These are phyloP conservation scores for Kazachstania africana DNA, from an alignment of 805 yeast species.

Conservation along the genomic window DNA sequence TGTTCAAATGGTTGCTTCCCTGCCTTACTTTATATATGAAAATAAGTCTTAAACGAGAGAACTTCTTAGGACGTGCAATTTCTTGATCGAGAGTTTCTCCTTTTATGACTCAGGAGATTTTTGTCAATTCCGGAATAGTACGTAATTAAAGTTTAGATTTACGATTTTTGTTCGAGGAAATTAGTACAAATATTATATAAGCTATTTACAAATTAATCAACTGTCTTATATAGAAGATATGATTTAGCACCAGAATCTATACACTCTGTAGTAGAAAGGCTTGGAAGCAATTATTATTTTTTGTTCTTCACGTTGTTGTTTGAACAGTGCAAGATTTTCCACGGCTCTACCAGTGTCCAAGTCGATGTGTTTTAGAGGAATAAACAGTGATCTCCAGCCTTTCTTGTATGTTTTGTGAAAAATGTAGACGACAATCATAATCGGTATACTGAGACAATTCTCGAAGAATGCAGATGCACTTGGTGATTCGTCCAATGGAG, in stretches of 20 bases:
- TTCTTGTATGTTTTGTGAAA: conserved; percentile 32
- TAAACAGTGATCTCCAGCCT: conserved; percentile 23
- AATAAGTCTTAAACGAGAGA: no score
- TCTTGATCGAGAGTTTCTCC: no score
- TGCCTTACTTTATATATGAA: no score
- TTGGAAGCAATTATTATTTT: conserved; percentile 21
- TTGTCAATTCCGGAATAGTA: no score
- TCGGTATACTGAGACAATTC: conserved; percentile 37
- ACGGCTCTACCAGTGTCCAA: conserved; percentile 45
- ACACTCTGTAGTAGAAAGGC: conserved; percentile 25
- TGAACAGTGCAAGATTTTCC: conserved; percentile 34
- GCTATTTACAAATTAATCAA: no score
- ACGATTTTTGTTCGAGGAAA: no score
- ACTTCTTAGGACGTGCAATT: no score
- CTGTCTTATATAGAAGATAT: no score
- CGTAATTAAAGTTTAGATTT: no score
- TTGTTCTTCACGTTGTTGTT: conserved; percentile 28
- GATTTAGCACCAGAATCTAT: conserved; percentile 30
- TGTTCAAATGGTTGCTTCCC: no score
- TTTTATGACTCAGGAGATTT: no score
- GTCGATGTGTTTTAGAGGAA: conserved; percentile 39
- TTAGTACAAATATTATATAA: no score
- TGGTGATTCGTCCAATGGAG: conserved; percentile 35
- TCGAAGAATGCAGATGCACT: conserved; percentile 36
- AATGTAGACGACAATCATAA: conserved; percentile 26